Base-by-base conservation (phyloP, 345 rosid genomes). In the Odontarrhena argentea region DNA sequence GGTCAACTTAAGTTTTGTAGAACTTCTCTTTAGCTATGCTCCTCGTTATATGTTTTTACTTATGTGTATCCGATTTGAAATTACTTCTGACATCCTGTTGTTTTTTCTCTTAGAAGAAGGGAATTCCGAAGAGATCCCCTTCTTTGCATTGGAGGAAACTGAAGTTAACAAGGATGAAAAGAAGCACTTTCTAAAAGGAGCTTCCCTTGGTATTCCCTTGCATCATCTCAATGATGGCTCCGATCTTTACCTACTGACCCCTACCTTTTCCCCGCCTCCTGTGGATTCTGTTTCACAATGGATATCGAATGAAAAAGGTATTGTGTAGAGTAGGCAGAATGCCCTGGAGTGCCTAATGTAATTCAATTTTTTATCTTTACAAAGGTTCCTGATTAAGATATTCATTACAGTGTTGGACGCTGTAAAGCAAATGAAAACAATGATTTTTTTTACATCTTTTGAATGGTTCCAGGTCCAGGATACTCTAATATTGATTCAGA, bases 141-240 rank as follows among this genome's bases (percentile, higher is more conserved):
- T 87, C 25, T 83, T 76, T 68, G 65, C 82, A 47, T 55, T 47
- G 61, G 76, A 9, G 45, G 77, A 71, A 9, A 54, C 34, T 8
- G 69, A 67, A 44, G 79, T 49, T 52, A 75, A 67, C 50, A 64
- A 44, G 62, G 80, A 51, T 13, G 41, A 59, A 67, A 71, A 67
- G 70, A 65, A 65, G 36, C 44, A 63, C 75, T 41, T 57, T 5
- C 60, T 24, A 68, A 72, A 72, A 61, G 75, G 82, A 82, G 77
- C 76, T 73, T 32, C 74, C 9, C 53, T 75, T 60, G 90, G 87
- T 60, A 79, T 86, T 37, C 94, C 92, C 43, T 74, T 82, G 67
- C 83, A 83, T 78, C 81, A 80, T 84, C 83, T 80, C 71, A 86
- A 83, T 76, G 92, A 93, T 63, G 91, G 97, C 41, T 90, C 97